Base-by-base conservation (phyloP, 2,329 filamentous ascomycete genomes). In the Ophiocordyceps camponoti-saundersi region DNA sequence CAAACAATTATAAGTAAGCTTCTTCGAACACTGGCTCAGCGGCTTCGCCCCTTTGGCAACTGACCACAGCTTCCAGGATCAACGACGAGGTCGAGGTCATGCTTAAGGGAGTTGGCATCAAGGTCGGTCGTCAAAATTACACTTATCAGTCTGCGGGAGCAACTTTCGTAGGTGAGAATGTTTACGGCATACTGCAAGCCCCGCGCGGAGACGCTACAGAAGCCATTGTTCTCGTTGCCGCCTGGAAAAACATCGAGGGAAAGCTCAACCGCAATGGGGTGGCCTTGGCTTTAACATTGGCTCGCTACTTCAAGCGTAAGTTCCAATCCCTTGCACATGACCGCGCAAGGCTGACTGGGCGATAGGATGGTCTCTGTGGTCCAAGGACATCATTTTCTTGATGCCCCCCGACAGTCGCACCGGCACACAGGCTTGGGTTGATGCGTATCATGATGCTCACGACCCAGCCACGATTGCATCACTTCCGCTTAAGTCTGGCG, bases 171-270 rank as follows among this genome's bases (percentile, higher is more conserved):
- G 89, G 90, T 46, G 82, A 95, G 69, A 98, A 98, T 64, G 73
- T 92, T 42, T 98, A 98, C 62, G 87, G 86, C 6, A 83, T 98
- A 50, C 75, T 98, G 10, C 88, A 95, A 60, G 92, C 90, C 2
- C 92, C 92, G 0, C 78, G 92, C 40, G 90, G 92, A 44, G 92
- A 98, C 68, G 92, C 92, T 15, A 98, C 92, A 1, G 92, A 98
- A 65, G 92, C 92, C 12, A 88, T 98, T 58, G 92, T 98, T 21
- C 68, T 98, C 39, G 81, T 95, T 18, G 88, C 85, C 22, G 82
- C 89, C 2, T 95, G 89, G 87, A 80, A 73, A 59, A 95, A 89
- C 54, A 81, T 85, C 54, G 77, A 86, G 47, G 80, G 76, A 23
- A 73, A 82, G 54, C 65, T 89, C 54, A 98, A 98, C 65, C 74